A percentile compares a stretch with the other conserved stretches of the same genome.
Conservation (phyloP, 2,329 filamentous ascomycete species). For the Trichophyton verrucosum region DNA sequence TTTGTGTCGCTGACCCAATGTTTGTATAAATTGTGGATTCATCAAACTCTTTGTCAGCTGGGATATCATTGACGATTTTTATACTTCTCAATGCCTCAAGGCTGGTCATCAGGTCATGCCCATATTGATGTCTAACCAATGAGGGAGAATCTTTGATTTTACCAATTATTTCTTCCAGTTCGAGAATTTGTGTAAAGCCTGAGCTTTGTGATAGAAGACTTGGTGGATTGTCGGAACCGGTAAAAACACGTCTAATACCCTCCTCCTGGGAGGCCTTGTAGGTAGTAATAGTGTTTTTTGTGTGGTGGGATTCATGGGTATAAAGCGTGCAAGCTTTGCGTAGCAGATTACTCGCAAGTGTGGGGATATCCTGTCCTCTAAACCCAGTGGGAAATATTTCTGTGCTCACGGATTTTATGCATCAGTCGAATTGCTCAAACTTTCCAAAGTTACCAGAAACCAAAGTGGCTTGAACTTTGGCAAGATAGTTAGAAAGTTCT, state of each 20-base stretch:
- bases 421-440: not conserved
- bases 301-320: not conserved
- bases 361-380: not conserved
- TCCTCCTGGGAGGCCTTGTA: no score
- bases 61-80: not conserved
- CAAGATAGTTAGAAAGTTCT: constrained; percentile 35
- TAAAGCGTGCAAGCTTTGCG: not conserved
- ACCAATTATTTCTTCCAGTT: not conserved
- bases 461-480: constrained; percentile 33
- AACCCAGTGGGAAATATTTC: not conserved
- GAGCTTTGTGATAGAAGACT: not conserved
- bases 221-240: not conserved
- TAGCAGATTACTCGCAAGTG: not conserved
- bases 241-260: not conserved
- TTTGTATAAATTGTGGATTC: not conserved
- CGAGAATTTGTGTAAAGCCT: not conserved
- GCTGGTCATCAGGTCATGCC: constrained; percentile 27
- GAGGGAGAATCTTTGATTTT: constrained; percentile 6
- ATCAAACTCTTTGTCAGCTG: not conserved
- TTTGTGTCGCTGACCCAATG: constrained; percentile 14
- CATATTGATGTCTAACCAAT: constrained; percentile 21
- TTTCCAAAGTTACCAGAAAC: constrained; percentile 14
- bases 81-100: constrained; percentile 21
- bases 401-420: not conserved
- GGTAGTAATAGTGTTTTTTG: not conserved